Conservation (phyloP, 2,329 filamentous ascomycete genomes). For the Aspergillus sp. region DNA sequence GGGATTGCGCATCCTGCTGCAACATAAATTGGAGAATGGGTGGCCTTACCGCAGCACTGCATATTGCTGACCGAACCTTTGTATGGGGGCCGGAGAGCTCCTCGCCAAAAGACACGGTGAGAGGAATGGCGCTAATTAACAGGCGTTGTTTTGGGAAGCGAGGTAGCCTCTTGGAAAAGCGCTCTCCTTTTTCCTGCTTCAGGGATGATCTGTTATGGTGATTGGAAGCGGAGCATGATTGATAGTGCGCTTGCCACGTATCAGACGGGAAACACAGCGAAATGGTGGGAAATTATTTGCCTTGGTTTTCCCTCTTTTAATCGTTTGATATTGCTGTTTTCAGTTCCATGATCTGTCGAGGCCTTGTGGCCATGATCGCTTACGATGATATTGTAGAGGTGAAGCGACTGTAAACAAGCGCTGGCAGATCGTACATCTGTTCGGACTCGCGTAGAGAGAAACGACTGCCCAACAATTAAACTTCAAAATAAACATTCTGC, state of each 20-base stretch:
- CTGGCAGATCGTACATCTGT: no score
- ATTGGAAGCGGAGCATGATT: not conserved
- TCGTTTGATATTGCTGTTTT: not conserved
- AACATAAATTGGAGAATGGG: conserved; percentile 1
- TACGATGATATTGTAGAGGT: not conserved
- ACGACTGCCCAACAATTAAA: no score
- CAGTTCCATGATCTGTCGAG: not conserved
- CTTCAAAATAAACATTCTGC: not conserved
- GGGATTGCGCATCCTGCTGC: not conserved
- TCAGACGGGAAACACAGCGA: not conserved
- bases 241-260: conserved; percentile 1
- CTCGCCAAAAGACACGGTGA: conserved; percentile 3
- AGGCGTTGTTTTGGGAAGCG: not conserved
- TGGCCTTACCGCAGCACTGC: not conserved
- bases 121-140: not conserved
- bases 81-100: not conserved
- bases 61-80: not conserved
- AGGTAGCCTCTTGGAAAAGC: not conserved
- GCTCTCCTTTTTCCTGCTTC: not conserved
- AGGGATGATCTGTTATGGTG: not conserved
- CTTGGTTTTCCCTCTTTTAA: not conserved
- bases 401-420: not conserved
- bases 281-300: not conserved
- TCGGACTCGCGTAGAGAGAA: no score
- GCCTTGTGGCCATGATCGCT: not conserved